phyloP scores from a whole-genome alignment of 768 basidiomycete genomes.

The Coprinellus aureogranulatus region DNA sequence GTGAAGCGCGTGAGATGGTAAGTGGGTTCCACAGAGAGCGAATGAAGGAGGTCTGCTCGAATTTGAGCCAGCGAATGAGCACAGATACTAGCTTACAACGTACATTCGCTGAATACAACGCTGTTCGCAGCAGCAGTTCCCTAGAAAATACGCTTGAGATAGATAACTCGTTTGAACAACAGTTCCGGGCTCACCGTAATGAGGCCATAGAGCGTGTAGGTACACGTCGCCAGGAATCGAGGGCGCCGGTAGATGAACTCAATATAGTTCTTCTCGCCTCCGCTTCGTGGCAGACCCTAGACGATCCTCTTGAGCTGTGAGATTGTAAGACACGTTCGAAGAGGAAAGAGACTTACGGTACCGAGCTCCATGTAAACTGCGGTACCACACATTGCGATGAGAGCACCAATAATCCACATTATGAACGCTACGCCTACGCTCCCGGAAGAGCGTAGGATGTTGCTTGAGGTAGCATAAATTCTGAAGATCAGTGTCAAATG shows the following conservation, averaged over 20 bases:
- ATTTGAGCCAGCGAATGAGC: too few relatives aligned
- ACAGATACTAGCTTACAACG: constrained; percentile 12
- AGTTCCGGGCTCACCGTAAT: constrained; percentile 45
- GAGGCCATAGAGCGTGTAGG: constrained; percentile 55
- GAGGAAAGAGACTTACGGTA: constrained; percentile 58
- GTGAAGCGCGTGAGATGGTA: constrained; percentile 48
- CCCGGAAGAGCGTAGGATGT: constrained; percentile 64
- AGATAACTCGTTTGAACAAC: background rate
- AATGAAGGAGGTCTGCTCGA: constrained; percentile 55
- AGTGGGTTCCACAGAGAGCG: constrained; percentile 45
- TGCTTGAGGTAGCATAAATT: constrained; percentile 68
- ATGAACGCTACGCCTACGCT: constrained; percentile 66
- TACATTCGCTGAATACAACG: constrained; percentile 75
- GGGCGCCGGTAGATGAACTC: constrained; percentile 66
- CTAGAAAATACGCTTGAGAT: constrained; percentile 26
- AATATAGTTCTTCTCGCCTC: constrained; percentile 76
- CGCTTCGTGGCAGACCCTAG: constrained; percentile 68
- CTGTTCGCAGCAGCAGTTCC: constrained; percentile 58
- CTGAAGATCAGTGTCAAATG: constrained; percentile 28
- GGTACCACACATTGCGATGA: constrained; percentile 64
- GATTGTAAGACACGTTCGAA: too few relatives aligned
- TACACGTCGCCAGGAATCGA: constrained; percentile 57
- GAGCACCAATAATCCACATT: constrained; percentile 70
- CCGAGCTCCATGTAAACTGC: constrained; percentile 75
- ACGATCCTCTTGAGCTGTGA: background rate